Evolutionary conservation across 1,284 basidiomycete species (phyloP).

Genomic region (Marasmius oreades): DNA sequence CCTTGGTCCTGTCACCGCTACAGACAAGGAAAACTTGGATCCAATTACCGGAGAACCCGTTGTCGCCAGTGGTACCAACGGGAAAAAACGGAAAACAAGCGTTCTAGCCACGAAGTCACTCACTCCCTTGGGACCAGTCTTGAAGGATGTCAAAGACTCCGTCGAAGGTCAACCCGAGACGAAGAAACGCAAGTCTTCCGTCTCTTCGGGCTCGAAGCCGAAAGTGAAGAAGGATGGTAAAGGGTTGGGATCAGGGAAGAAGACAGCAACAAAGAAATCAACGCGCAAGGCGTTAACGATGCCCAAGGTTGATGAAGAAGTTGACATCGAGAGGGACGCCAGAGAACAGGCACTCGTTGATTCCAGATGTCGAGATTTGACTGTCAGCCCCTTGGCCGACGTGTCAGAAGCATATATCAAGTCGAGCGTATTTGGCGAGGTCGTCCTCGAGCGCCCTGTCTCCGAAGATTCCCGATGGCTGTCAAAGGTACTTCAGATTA

Average conservation of each 20-base stretch:
- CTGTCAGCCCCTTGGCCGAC: slow-evolving; percentile 61
- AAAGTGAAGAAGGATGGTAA: slow-evolving; percentile 27
- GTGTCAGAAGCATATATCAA: slow-evolving; percentile 49
- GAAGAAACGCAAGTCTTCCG: slow-evolving; percentile 58
- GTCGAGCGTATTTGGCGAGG: slow-evolving; percentile 18
- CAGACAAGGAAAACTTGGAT: slow-evolving; percentile 75
- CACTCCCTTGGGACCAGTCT: slow-evolving; percentile 18
- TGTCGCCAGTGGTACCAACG: slow-evolving; percentile 31
- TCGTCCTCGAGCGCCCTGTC: slow-evolving; percentile 20
- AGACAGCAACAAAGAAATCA: slow-evolving; percentile 27
- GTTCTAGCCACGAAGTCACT: slow-evolving; percentile 54
- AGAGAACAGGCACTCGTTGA: slow-evolving; percentile 37
- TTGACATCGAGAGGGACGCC: slow-evolving; percentile 20
- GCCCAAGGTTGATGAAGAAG: slow-evolving; percentile 45
- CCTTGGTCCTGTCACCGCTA: slow-evolving; percentile 29
- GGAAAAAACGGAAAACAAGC: slow-evolving; percentile 62
- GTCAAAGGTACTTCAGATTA: slow-evolving; percentile 33
- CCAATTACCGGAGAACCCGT: slow-evolving; percentile 65
- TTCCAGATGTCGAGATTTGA: slow-evolving; percentile 59
- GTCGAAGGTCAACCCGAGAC: slow-evolving; percentile 35
- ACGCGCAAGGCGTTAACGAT: slow-evolving; percentile 38
- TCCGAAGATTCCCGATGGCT: slow-evolving; percentile 3
- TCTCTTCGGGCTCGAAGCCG: slow-evolving; percentile 21
- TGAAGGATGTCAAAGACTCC: slow-evolving; percentile 26
- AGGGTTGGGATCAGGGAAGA: slow-evolving; percentile 27